Evolutionary conservation across 225 moss, liverwort and hornwort genomes (phyloP).

Genomic region (Asterella californica): DNA sequence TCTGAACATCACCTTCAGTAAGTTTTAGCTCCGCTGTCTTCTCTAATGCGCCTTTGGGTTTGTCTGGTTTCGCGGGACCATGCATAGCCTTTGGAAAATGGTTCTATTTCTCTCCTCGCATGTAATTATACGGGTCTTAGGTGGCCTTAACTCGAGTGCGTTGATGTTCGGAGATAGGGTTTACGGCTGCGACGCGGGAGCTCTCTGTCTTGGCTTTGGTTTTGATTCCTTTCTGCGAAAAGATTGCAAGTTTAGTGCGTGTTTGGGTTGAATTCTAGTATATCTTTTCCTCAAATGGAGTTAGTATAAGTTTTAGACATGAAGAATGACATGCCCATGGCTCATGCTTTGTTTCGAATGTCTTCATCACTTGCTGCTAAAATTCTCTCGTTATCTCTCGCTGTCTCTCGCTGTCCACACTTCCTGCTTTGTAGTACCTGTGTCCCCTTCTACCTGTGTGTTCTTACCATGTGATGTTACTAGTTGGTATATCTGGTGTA

Average conservation of each 20-base stretch:
- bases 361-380: not conserved
- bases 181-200: not conserved
- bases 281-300: not conserved
- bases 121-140: not conserved
- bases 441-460: too few relatives aligned
- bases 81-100: not conserved
- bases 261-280: not conserved
- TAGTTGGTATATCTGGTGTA: too few relatives aligned
- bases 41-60: not conserved
- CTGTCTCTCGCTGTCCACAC: not conserved
- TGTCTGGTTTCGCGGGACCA: not conserved
- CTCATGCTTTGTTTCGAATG: not conserved
- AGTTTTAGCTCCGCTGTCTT: conserved; percentile 13
- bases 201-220: not conserved
- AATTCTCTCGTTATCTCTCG: not conserved
- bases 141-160: too few relatives aligned
- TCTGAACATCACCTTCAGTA: conserved; percentile 97
- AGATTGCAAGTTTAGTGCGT: not conserved
- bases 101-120: not conserved
- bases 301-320: not conserved
- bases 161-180: not conserved
- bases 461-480: too few relatives aligned
- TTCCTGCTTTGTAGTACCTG: too few relatives aligned
- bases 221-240: not conserved
- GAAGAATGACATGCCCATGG: not conserved